These are phyloP conservation scores for Clavaria fumosa DNA, from an alignment of 768 basidiomycete species.

Conservation along the genomic window DNA sequence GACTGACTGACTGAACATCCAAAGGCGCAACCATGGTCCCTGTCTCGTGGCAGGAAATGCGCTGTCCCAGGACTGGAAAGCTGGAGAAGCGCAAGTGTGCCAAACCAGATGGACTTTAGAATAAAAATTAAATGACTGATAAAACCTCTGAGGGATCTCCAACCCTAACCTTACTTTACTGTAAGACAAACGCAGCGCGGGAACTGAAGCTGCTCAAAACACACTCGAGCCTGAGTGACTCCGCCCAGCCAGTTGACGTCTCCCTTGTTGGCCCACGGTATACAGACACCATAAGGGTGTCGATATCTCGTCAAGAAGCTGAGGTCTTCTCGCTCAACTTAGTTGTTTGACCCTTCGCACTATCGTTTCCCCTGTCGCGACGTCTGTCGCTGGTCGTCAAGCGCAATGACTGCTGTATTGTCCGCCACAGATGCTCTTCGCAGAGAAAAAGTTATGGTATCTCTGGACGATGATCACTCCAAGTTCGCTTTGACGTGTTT, in stretches of 20 bases:
- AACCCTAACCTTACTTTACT: too few species aligned
- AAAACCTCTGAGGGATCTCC: background rate
- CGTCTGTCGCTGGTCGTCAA: too few species aligned
- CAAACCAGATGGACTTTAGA: slow-evolving; percentile 54
- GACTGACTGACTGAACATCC: background rate
- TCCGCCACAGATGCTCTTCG: slow-evolving; percentile 41
- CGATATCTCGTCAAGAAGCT: too few species aligned
- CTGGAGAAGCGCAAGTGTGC: slow-evolving; percentile 78
- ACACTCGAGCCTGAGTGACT: too few species aligned
- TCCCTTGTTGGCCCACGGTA: too few species aligned
- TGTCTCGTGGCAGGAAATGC: slow-evolving; percentile 85
- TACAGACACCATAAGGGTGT: too few species aligned
- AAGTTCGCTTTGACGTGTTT: slow-evolving; percentile 29
- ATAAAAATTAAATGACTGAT: background rate
- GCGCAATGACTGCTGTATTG: slow-evolving; percentile 59
- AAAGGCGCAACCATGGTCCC: slow-evolving; percentile 72
- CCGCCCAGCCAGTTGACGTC: too few species aligned
- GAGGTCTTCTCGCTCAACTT: too few species aligned
- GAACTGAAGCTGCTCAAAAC: too few species aligned
- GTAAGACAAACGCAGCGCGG: too few species aligned
- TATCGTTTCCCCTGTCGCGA: too few species aligned
- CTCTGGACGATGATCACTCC: slow-evolving; percentile 50
- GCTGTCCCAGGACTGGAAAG: slow-evolving; percentile 66
- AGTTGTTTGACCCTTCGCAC: too few species aligned
- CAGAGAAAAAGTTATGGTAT: slow-evolving; percentile 39